A percentile compares a stretch with the other conserved stretches of the same genome.
Conservation (phyloP, 1,139 yeast species). For the Casaregolazyma suthepensis region DNA sequence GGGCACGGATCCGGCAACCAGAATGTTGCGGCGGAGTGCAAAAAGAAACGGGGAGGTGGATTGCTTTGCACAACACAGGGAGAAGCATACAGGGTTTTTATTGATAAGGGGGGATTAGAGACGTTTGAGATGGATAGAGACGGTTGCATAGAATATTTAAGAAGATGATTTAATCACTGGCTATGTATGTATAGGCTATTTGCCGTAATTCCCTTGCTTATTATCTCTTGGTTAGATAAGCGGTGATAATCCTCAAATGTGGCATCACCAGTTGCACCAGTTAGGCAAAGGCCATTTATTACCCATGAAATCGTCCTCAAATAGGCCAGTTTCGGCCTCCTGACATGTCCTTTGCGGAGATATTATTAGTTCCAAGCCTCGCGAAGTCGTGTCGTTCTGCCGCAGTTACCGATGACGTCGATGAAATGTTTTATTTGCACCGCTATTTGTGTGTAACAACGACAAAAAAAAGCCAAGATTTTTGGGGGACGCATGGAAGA, state of each 20-base stretch:
- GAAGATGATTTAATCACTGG: background rate
- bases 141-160: background rate
- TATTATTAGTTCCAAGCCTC: background rate
- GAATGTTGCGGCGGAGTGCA: background rate
- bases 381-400: background rate
- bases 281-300: background rate
- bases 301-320: background rate
- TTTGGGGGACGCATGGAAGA: background rate
- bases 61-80: background rate
- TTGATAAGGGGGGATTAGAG: too few species aligned
- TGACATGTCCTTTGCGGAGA: background rate
- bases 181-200: background rate
- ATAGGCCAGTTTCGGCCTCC: background rate
- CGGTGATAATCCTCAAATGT: too few species aligned
- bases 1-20: background rate
- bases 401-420: background rate
- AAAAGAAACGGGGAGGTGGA: background rate
- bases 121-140: too few species aligned
- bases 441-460: background rate
- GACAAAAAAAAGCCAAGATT: conserved; percentile 1
- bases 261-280: background rate
- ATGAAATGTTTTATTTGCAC: background rate
- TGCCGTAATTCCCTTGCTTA: background rate
- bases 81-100: background rate
- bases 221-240: too few species aligned